phyloP scores from a whole-genome alignment of 805 yeast genomes.

The Komagataella kurtzmanii region DNA sequence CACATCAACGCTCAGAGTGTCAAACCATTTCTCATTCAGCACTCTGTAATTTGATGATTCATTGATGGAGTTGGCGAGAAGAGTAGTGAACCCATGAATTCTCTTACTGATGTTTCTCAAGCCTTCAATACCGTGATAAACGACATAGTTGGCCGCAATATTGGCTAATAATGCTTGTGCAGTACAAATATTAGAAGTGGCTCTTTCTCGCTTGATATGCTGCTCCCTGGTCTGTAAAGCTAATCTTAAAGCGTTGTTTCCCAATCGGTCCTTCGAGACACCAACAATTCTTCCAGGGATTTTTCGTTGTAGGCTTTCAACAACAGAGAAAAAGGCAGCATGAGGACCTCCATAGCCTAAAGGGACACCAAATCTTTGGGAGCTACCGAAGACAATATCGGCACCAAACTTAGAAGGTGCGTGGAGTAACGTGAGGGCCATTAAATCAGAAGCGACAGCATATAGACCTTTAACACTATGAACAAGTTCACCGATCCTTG shows the following conservation, averaged over 20 bases:
- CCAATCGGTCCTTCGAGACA: conserved; percentile 81
- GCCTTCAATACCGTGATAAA: conserved; percentile 91
- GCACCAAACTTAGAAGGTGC: conserved; percentile 85
- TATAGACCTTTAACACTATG: conserved; percentile 66
- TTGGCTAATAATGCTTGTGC: conserved; percentile 96
- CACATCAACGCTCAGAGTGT: conserved; percentile 64
- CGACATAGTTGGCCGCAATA: conserved; percentile 90
- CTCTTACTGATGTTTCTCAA: conserved; percentile 65
- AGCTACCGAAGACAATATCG: conserved; percentile 82
- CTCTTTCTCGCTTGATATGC: conserved; percentile 94
- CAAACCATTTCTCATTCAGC: conserved; percentile 61
- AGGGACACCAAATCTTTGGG: conserved; percentile 97
- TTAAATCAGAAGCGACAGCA: conserved; percentile 81
- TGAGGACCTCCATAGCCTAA: conserved; percentile 98
- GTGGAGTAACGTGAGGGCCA: conserved; percentile 75
- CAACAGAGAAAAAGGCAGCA: conserved; percentile 92
- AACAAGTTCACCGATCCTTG: conserved; percentile 44
- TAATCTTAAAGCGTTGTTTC: conserved; percentile 77
- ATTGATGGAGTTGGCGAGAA: conserved; percentile 49
- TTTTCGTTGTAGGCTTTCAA: conserved; percentile 70
- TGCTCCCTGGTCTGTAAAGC: conserved; percentile 98
- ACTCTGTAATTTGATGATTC: conserved; percentile 30
- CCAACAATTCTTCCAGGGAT: conserved; percentile 97
- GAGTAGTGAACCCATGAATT: conserved; percentile 58
- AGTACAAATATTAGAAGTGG: conserved; percentile 95